These are phyloP conservation scores for Penium margaritaceum DNA, from an alignment of 139 green algal species.

Conservation along the genomic window DNA sequence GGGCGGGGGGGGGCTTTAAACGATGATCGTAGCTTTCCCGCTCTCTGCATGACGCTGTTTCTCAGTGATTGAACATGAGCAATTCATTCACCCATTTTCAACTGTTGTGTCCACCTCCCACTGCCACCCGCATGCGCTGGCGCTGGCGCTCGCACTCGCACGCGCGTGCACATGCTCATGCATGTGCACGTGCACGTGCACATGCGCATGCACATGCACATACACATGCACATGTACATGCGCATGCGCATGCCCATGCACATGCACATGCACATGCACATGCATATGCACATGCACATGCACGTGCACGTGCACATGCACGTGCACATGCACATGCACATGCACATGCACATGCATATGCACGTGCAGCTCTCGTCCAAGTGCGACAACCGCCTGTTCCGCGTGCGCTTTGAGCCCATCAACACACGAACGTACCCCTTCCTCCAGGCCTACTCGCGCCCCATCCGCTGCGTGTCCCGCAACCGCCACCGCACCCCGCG, in stretches of 20 bases:
- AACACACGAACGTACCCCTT: constrained; percentile 12
- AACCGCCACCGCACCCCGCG: neutral
- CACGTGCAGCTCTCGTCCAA: constrained; percentile 34
- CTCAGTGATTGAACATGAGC: neutral
- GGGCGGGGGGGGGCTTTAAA: too few species aligned
- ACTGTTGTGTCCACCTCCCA: neutral
- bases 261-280: too few species aligned
- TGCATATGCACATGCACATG: too few species aligned
- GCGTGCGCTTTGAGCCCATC: constrained; percentile 13
- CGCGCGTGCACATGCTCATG: neutral
- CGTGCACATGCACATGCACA: too few species aligned
- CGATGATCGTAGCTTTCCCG: neutral
- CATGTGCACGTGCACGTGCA: too few species aligned
- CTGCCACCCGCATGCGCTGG: neutral
- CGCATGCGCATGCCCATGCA: too few species aligned
- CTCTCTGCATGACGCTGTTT: neutral
- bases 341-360: too few species aligned
- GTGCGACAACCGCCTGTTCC: constrained; percentile 34
- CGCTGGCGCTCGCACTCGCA: neutral
- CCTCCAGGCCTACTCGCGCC: constrained; percentile 4
- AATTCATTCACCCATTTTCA: neutral
- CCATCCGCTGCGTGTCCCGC: constrained; percentile 24
- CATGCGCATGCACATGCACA: too few species aligned
- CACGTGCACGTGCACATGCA: too few species aligned
- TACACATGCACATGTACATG: too few species aligned